Conservation (phyloP, 306 rosid species). For the Comarum palustre region DNA sequence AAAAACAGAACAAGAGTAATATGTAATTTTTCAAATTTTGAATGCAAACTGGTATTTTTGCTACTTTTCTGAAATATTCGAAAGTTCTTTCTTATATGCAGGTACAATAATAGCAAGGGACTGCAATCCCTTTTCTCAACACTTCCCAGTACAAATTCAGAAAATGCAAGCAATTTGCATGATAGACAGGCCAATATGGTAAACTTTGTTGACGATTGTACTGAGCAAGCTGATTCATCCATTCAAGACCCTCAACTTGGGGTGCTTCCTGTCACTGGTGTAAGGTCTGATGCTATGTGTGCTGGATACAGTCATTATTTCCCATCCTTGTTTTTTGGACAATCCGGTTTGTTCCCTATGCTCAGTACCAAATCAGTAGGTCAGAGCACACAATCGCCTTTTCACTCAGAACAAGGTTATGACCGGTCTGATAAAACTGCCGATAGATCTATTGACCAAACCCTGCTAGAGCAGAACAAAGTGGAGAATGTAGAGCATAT, state of each 20-base stretch:
- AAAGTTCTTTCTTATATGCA: conserved; percentile 33
- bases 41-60: background rate
- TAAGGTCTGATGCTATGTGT: conserved; percentile 31
- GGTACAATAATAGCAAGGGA: conserved; percentile 49
- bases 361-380: conserved; percentile 30
- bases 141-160: conserved; percentile 18
- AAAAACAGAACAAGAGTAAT: background rate
- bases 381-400: conserved; percentile 39
- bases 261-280: conserved; percentile 30
- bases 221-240: conserved; percentile 33
- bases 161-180: conserved; percentile 34
- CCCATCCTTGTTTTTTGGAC: conserved; percentile 34
- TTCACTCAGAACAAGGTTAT: conserved; percentile 37
- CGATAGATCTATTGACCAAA: conserved; percentile 27
- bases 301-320: conserved; percentile 27
- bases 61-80: conserved; percentile 12
- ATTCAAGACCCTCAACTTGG: conserved; percentile 32
- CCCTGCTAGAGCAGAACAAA: conserved; percentile 24
- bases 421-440: conserved; percentile 34
- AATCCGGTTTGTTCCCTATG: conserved; percentile 31
- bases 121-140: conserved; percentile 32
- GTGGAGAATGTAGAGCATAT: conserved; percentile 24
- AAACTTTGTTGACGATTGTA: conserved; percentile 21
- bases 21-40: background rate
- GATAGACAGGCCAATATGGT: conserved; percentile 31